Conservation (phyloP, 2,329 filamentous ascomycete species). For the Neofusicoccum kwambonambiense region DNA sequence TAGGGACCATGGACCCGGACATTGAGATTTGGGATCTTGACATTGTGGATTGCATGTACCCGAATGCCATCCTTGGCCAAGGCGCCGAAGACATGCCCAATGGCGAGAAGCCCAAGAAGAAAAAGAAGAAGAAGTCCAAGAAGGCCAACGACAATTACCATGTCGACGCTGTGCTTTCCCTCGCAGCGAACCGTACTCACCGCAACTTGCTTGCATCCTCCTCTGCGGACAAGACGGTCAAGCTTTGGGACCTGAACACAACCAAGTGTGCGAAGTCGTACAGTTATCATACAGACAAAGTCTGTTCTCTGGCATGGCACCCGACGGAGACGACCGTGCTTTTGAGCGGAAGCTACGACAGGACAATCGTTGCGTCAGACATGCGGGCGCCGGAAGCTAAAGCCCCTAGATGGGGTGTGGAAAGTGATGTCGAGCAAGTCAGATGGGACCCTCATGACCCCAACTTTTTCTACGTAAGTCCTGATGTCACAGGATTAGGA, state of each 20-base stretch:
- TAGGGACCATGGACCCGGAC: conserved; percentile 96
- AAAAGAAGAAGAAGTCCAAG: conserved; percentile 86
- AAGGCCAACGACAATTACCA: conserved; percentile 91
- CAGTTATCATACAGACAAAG: conserved; percentile 93
- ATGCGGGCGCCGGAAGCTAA: conserved; percentile 89
- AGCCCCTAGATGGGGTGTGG: conserved; percentile 83
- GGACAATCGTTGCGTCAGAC: conserved; percentile 89
- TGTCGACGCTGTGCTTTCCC: conserved; percentile 86
- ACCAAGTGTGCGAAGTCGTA: conserved; percentile 94
- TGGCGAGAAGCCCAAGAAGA: conserved; percentile 68
- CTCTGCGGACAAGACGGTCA: conserved; percentile 94
- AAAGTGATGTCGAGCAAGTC: conserved; percentile 91
- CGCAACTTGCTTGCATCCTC: conserved; percentile 91
- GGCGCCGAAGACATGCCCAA: conserved; percentile 50
- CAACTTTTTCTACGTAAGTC: conserved; percentile 83
- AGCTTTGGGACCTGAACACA: conserved; percentile 95
- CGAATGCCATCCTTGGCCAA: conserved; percentile 90
- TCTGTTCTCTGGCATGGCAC: conserved; percentile 95
- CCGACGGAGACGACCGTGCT: conserved; percentile 81
- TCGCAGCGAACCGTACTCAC: conserved; percentile 90
- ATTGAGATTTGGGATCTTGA: conserved; percentile 99
- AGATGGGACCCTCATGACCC: conserved; percentile 90
- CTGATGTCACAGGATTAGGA: conserved; percentile 9
- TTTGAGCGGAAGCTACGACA: conserved; percentile 91
- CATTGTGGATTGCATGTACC: conserved; percentile 95